phyloP scores from a whole-genome alignment of 2,329 filamentous ascomycete species.

The Chaetomium sp. region DNA sequence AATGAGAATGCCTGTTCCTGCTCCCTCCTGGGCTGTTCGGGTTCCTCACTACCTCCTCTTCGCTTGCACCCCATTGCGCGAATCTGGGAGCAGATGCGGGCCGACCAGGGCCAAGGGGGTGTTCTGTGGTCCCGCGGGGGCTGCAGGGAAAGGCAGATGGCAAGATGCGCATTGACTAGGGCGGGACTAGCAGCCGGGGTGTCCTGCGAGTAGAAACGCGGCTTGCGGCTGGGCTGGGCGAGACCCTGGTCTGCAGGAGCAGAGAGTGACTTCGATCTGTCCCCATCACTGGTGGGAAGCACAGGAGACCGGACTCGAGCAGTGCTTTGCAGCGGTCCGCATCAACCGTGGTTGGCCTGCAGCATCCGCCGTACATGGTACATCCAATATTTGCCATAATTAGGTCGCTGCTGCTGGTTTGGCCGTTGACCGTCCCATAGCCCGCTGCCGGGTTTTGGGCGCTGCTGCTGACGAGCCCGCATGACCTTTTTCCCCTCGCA shows the following conservation, averaged over 20 bases:
- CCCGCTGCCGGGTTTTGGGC: background rate
- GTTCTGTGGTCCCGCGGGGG: conserved; percentile 23
- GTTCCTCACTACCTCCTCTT: conserved; percentile 24
- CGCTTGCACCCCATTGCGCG: conserved; percentile 24
- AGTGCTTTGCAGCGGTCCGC: conserved; percentile 27
- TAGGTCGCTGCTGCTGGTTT: conserved; percentile 35
- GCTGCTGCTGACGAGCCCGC: conserved; percentile 6
- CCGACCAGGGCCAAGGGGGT: conserved; percentile 26
- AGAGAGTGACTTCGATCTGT: conserved; percentile 33
- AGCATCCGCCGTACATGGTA: conserved; percentile 32
- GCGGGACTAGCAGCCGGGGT: conserved; percentile 31
- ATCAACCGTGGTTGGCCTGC: conserved; percentile 32
- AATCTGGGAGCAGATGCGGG: conserved; percentile 31
- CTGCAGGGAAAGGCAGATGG: conserved; percentile 34
- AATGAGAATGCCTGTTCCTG: conserved; percentile 46
- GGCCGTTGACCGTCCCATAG: conserved; percentile 9
- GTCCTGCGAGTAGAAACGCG: conserved; percentile 28
- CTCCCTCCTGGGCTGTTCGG: conserved; percentile 17
- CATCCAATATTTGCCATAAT: conserved; percentile 45
- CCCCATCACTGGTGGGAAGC: conserved; percentile 32
- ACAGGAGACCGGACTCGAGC: conserved; percentile 26
- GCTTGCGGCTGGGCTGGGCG: conserved; percentile 26
- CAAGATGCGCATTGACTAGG: conserved; percentile 35
- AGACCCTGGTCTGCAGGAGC: conserved; percentile 32
- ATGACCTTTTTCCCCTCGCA: conserved; percentile 6